Base-by-base conservation (phyloP, 257 asterid species). In the Solanum chilense region DNA sequence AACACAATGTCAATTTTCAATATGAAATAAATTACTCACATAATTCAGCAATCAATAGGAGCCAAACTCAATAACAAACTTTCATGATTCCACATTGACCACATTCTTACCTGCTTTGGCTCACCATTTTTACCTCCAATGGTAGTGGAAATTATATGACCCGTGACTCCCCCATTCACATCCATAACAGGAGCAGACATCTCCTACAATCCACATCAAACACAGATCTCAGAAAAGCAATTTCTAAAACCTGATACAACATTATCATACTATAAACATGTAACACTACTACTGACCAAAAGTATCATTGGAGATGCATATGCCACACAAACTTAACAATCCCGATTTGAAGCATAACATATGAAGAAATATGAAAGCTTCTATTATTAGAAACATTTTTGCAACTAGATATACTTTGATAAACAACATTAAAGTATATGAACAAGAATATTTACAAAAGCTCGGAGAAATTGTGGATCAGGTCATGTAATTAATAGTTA, bases 61-160 rank as follows among this genome's bases (percentile, higher is more conserved):
- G 64, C 56, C 12, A 44, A 44, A 77, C 62, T 44, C 41, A 15
- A 45, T n/a, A 45, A 45, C 8, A 42, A 80, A 47, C 6, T 0
- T 47, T 80, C 69, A 29, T 80, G 3, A 49, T 47, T 80, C 84
- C 6, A 80, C 20, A 80, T 18, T 29, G 70, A 21, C 44, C 14
- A 1, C 25, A n/a, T 42, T 45, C 52, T 87, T 83, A 96, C 99
- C 98, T 93, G 98, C 94, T 96, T 96, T 45, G 98, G 99, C 87
- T 96, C 97, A 77, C 98, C 99, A 93, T 96, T 94, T 91, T 95
- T 96, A 83, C 99, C 98, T 85, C 99, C 99, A 37, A 96, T 95
- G 80, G 98, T 95, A 71, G 98, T 94, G 41, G 98, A 95, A 88
- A 96, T 96, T 90, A 96, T 95, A 91, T 96, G 98, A 69, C 99